Evolutionary conservation across 1,284 basidiomycete species (phyloP), one percentile per base, ranked within the genome.

Genomic region (Leccinum pseudoinsigne): DNA sequence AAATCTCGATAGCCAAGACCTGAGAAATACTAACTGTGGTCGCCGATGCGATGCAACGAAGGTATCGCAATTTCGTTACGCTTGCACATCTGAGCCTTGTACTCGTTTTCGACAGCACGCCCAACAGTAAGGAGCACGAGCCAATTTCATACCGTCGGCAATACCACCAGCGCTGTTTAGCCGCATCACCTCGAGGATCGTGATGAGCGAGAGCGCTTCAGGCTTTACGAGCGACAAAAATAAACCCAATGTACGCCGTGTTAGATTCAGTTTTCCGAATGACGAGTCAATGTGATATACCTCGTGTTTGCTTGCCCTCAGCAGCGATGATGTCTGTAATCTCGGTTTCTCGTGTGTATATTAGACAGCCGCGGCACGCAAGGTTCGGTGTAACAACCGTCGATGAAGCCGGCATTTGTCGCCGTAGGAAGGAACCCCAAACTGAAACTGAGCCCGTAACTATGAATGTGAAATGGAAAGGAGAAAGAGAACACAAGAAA

Each of bases 101-200:
- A 91, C 78, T 97, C 95, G 60, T 86, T 82, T 79, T 98, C 96
- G 50, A 98, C 85, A 0, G 93, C 92, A 66, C 85, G 88, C 0
- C 96, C 97, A 31, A 98, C 86, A 0, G 83, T 76, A n/a, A 97
- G 78, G 61, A 97, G 81, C 93, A 1, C 94, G 84, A 1, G 95
- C 86, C 0, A 94, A 92, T 79, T 97, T 97, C 89, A 97, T 94
- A 1, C 96, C 97, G 60, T 93, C 88, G 0, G 81, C 73, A 8
- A 95, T 84, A 31, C 93, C 93, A 18, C 92, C 91, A 1, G 86
- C 83, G 5, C 92, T 90, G 54, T 90, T 86, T 54, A 95, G 78
- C 16, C 93, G 86, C 91, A 98, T 93, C 59, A 96, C 76, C 75
- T 98, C 95, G 40, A 97, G 83, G 66, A 98, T 94, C 4, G 92